These are phyloP conservation scores for Xerocomellus intermedius DNA, from an alignment of 768 basidiomycete genomes.

Conservation along the genomic window DNA sequence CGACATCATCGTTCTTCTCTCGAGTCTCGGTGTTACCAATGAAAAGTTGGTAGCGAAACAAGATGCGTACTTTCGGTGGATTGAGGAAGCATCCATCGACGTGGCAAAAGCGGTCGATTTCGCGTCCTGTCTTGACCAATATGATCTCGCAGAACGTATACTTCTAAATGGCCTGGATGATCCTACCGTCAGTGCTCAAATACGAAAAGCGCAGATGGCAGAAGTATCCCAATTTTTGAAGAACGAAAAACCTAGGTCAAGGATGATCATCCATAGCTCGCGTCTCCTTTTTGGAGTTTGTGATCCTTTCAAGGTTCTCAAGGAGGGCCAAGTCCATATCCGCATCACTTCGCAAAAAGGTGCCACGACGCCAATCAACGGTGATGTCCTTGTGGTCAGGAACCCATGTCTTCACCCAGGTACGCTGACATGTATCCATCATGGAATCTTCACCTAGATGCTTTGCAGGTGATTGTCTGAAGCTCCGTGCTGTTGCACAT, in stretches of 20 bases:
- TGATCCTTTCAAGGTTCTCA: constrained; percentile 60
- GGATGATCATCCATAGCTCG: constrained; percentile 63
- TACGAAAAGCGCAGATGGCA: constrained; percentile 44
- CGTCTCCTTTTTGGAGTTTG: constrained; percentile 65
- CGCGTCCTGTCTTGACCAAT: constrained; percentile 48
- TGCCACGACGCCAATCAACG: constrained; percentile 52
- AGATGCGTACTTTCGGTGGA: constrained; percentile 57
- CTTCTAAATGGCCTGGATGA: constrained; percentile 56
- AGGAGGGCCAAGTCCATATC: constrained; percentile 64
- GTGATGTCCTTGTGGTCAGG: constrained; percentile 61
- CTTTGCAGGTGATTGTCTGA: constrained; percentile 56
- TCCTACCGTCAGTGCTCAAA: constrained; percentile 36
- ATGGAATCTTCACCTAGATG: not conserved
- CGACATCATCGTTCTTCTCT: constrained; percentile 64
- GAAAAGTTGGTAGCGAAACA: constrained; percentile 57
- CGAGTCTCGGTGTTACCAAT: constrained; percentile 58
- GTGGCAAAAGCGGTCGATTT: constrained; percentile 54
- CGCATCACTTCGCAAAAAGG: constrained; percentile 55
- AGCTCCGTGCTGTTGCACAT: constrained; percentile 56
- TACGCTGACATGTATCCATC: constrained; percentile 12
- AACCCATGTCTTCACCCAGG: constrained; percentile 73
- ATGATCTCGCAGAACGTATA: constrained; percentile 49
- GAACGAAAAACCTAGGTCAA: constrained; percentile 51
- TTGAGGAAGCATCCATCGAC: constrained; percentile 47
- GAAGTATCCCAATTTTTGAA: constrained; percentile 54